A percentile compares a stretch with the other conserved stretches of the same genome.
These are phyloP conservation scores for Tilletia indica DNA, from an alignment of 1,284 basidiomycete genomes.

Conservation along the genomic window DNA sequence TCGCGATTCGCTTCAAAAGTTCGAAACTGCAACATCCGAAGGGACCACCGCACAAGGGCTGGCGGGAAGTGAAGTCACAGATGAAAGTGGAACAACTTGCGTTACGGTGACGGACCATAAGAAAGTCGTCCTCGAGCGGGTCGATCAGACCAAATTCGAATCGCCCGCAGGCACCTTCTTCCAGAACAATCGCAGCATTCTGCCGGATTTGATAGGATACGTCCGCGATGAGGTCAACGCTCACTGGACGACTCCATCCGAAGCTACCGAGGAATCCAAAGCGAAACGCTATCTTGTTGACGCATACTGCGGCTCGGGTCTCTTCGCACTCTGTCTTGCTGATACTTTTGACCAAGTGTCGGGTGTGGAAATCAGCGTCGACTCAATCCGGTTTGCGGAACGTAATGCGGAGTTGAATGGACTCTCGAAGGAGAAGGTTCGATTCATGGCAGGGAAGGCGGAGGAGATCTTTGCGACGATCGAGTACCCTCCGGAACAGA, in stretches of 20 bases:
- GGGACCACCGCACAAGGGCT: slow-evolving; percentile 17
- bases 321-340: slow-evolving; percentile 86
- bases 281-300: slow-evolving; percentile 45
- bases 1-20: slow-evolving; percentile 72
- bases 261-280: slow-evolving; percentile 1
- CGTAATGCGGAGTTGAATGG: slow-evolving; percentile 76
- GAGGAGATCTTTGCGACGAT: slow-evolving; percentile 62
- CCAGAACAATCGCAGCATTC: slow-evolving; percentile 95
- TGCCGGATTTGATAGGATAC: slow-evolving; percentile 77
- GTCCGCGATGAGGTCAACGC: slow-evolving; percentile 61
- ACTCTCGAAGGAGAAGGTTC: slow-evolving; percentile 52
- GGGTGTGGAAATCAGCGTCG: slow-evolving; percentile 76
- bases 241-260: background rate
- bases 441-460: slow-evolving; percentile 63
- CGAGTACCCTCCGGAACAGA: slow-evolving; percentile 68
- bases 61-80: slow-evolving; percentile 23
- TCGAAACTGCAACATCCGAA: slow-evolving; percentile 34
- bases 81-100: slow-evolving; percentile 27
- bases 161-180: slow-evolving; percentile 85
- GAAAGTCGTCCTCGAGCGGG: slow-evolving; percentile 75
- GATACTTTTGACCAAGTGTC: slow-evolving; percentile 74
- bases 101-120: slow-evolving; percentile 73
- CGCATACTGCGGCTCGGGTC: slow-evolving; percentile 66
- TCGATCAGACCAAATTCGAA: slow-evolving; percentile 78
- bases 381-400: slow-evolving; percentile 76